These are phyloP conservation scores for Penicillium sp. DNA, from an alignment of 2,329 filamentous ascomycete species.

Conservation along the genomic window DNA sequence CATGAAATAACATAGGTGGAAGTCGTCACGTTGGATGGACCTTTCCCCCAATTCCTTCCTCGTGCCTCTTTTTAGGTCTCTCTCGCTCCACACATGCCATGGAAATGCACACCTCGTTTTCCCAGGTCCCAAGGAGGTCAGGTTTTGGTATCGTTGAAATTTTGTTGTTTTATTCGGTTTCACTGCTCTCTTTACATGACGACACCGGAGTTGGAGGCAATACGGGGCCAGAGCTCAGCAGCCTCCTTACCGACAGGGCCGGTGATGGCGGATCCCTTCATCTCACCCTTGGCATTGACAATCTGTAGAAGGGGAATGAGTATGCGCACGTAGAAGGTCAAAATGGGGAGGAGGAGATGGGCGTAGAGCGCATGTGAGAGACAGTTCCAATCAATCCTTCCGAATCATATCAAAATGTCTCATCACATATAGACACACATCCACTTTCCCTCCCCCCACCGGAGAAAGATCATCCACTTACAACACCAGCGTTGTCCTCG, in stretches of 20 bases:
- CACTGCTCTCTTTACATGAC: constrained; percentile 79
- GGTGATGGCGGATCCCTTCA: constrained; percentile 99
- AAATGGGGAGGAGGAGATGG: background rate
- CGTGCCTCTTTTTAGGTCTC: constrained; percentile 13
- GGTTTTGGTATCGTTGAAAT: constrained; percentile 33
- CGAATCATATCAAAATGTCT: background rate
- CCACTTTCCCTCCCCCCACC: background rate
- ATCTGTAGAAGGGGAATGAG: constrained; percentile 60
- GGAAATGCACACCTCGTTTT: constrained; percentile 31
- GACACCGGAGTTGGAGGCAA: constrained; percentile 99
- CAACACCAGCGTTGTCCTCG: constrained; percentile 99
- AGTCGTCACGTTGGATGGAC: constrained; percentile 30
- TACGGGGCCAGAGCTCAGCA: constrained; percentile 99
- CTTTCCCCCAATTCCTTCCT: constrained; percentile 14
- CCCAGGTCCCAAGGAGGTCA: constrained; percentile 29
- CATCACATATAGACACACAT: background rate
- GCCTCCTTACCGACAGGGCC: constrained; percentile 99
- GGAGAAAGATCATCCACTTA: constrained; percentile 54
- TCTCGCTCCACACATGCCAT: constrained; percentile 27
- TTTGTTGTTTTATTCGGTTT: constrained; percentile 31
- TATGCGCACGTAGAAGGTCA: background rate
- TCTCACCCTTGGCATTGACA: constrained; percentile 99
- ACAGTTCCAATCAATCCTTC: background rate
- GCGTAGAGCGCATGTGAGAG: background rate
- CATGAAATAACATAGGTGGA: constrained; percentile 31